These are phyloP conservation scores for Acorus gramineus DNA, from an alignment of 106 monocot genomes.

Conservation along the genomic window DNA sequence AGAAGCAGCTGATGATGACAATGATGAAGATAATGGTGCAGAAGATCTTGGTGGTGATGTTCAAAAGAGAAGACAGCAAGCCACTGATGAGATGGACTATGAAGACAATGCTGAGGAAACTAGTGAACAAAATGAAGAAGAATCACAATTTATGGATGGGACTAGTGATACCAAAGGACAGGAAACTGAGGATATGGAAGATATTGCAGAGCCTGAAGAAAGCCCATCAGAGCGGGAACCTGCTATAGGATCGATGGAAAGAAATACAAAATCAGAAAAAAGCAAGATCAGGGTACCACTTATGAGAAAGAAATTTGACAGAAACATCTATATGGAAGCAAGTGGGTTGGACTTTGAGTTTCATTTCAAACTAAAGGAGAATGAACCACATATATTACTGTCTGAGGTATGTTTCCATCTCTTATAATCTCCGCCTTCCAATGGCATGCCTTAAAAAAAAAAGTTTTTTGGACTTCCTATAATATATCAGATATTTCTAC, in stretches of 20 bases:
- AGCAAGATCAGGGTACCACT: conserved; percentile 2
- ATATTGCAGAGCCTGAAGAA: conserved; percentile 13
- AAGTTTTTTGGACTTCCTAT: too few species aligned
- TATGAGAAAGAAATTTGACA: conserved; percentile 16
- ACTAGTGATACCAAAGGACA: conserved; percentile 22
- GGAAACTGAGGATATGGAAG: conserved; percentile 4
- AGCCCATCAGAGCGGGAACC: conserved; percentile 14
- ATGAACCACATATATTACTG: conserved; percentile 57
- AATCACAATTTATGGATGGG: conserved; percentile 25
- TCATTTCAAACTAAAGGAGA: conserved; percentile 27
- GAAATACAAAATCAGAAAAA: conserved; percentile 3
- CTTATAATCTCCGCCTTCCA: too few species aligned
- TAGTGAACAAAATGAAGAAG: conserved; percentile 28
- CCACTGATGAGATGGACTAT: conserved; percentile 85
- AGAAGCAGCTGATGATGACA: conserved; percentile 3
- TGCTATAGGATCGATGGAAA: not conserved
- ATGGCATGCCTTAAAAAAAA: too few species aligned
- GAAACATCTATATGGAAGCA: conserved; percentile 21
- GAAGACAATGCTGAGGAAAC: conserved; percentile 65
- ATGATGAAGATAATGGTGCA: conserved; percentile 11
- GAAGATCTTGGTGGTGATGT: conserved; percentile 74
- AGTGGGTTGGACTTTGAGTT: conserved; percentile 50
- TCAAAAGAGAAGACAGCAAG: conserved; percentile 66
- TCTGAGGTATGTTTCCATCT: conserved; percentile 49
- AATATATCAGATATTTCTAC: too few species aligned